phyloP scores from a whole-genome alignment of 2,329 filamentous ascomycete species.

The Aureobasidium uvarum region DNA sequence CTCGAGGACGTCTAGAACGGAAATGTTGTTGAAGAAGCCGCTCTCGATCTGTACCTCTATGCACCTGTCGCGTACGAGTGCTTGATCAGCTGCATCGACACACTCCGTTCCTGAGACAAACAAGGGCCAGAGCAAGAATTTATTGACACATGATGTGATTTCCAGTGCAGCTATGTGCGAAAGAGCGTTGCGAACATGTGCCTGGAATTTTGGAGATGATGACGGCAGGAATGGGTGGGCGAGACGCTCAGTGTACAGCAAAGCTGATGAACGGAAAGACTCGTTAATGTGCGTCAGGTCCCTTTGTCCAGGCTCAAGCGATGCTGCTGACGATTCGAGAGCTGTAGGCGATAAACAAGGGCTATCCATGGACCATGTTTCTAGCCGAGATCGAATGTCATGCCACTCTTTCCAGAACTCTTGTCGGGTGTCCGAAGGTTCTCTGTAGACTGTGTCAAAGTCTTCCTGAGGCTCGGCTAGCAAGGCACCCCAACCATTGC shows the following conservation, averaged over 20 bases:
- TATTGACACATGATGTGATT: conserved; percentile 69
- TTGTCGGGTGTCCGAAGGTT: conserved; percentile 53
- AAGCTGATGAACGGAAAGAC: conserved; percentile 82
- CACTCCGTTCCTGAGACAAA: conserved; percentile 90
- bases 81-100: conserved; percentile 74
- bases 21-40: conserved; percentile 91
- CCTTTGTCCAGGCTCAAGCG: conserved; percentile 55
- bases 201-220: conserved; percentile 74
- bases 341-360: conserved; percentile 40
- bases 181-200: conserved; percentile 76
- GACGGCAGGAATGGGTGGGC: conserved; percentile 73
- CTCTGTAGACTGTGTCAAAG: conserved; percentile 36
- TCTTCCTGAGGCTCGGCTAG: conserved; percentile 46
- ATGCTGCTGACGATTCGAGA: conserved; percentile 37
- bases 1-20: conserved; percentile 80
- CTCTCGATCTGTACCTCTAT: conserved; percentile 82
- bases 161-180: conserved; percentile 80
- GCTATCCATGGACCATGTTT: conserved; percentile 69
- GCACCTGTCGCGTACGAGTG: conserved; percentile 75
- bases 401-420: conserved; percentile 87
- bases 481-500: conserved; percentile 64
- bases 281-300: conserved; percentile 83
- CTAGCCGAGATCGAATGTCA: conserved; percentile 70
- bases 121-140: conserved; percentile 89
- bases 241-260: conserved; percentile 86